Conservation (phyloP, 352 stramenopile species). For the Phytopythium kandeliae region DNA sequence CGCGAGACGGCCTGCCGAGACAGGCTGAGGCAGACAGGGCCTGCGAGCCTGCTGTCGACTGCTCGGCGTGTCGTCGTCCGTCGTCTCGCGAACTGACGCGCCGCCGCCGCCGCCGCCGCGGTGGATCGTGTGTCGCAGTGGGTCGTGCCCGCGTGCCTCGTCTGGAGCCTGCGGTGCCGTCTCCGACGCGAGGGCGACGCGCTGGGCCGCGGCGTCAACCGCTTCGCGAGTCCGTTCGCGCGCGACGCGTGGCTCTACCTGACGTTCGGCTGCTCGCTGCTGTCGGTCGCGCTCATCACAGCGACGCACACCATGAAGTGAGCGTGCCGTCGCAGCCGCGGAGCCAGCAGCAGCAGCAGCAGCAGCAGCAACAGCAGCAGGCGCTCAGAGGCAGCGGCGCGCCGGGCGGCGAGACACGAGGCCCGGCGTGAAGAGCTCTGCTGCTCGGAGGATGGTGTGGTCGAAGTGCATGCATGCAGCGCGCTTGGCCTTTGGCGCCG, state of each 20-base stretch:
- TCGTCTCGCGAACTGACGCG: background rate
- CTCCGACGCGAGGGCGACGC: slow-evolving; percentile 26
- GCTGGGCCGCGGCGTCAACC: slow-evolving; percentile 32
- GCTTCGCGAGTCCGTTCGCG: slow-evolving; percentile 71
- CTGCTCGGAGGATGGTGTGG: too few species aligned
- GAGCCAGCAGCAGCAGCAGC: too few species aligned
- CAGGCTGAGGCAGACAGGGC: too few species aligned
- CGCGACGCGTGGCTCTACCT: slow-evolving; percentile 64
- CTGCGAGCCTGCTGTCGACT: too few species aligned
- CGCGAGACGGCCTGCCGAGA: too few species aligned
- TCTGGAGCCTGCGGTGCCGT: slow-evolving; percentile 61
- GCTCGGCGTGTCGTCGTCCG: background rate
- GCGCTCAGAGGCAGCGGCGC: too few species aligned
- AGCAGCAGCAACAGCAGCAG: too few species aligned
- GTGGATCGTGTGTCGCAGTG: slow-evolving; percentile 33
- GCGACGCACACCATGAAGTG: slow-evolving; percentile 49
- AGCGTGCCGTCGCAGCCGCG: too few species aligned
- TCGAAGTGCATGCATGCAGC: too few species aligned
- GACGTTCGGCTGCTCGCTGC: slow-evolving; percentile 48
- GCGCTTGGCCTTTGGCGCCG: too few species aligned
- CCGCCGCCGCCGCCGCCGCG: background rate
- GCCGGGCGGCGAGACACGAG: too few species aligned
- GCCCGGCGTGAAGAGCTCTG: too few species aligned
- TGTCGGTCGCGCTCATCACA: slow-evolving; percentile 70
- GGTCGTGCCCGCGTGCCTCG: slow-evolving; percentile 75